Base-by-base conservation (phyloP, 2,329 filamentous ascomycete species). In the Aspergillus phoenicis region DNA sequence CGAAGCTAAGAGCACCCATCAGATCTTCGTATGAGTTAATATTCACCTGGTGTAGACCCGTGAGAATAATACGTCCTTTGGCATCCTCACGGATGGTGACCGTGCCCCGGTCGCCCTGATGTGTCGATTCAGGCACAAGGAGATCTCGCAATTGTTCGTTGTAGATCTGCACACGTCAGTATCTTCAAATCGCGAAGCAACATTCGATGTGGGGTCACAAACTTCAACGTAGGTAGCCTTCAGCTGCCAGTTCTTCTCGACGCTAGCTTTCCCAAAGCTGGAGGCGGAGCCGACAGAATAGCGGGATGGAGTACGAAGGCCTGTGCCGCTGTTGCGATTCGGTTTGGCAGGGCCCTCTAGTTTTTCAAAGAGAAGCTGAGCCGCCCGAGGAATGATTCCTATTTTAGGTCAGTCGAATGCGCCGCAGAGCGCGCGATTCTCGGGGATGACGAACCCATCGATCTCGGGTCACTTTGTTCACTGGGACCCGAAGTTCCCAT, bases 371-470 rank as follows among this genome's bases (percentile, higher is more conserved):
- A 99, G 84, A 28, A 89, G 87, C 33, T 86, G 85, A 2, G 93
- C 94, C 36, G 95, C 95, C 68, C 95, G 89, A 30, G 95, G 94
- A 68, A 99, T 93, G n/a, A 99, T 93, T 75, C 94, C 94, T 96
- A 66, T n/a, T 24, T 24, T 22, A 4, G 43, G 43, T 59, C 38
- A 60, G 57, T 36, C 8, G 22, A 17, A 28, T 22, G 22, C n/a
- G n/a, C 36, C 41, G 8, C n/a, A 20, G 15, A 5, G 8, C 22
- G 22, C 11, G 30, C 20, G 28, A n/a, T 28, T 20, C 4, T 8
- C 10, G 15, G 20, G 53, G 33, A 53, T 58, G 41, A 72, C 89
- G 77, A 84, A 95, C 92, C 93, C 90, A 94, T 95, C 30, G 87
- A 77, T 7, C 89, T 85, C 30, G 83, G 66, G 69, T 94, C 84